Conservation (phyloP, 768 basidiomycete genomes). For the Pulveroboletus ravenelii region DNA sequence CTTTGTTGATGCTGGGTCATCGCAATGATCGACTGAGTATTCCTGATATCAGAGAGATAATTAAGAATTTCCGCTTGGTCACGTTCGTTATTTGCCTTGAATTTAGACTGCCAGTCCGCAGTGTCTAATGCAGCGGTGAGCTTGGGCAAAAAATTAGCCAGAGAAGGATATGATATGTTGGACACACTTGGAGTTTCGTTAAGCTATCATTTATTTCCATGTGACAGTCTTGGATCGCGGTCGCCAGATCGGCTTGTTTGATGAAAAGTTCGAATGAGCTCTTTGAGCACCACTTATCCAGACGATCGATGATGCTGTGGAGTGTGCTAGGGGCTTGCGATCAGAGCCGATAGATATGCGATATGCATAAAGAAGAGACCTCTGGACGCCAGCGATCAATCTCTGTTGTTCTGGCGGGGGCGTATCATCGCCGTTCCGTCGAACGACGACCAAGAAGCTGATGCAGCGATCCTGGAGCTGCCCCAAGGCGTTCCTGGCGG, state of each 20-base stretch:
- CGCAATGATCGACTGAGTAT: conserved; percentile 35
- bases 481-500: conserved; percentile 36
- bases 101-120: conserved; percentile 45
- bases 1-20: conserved; percentile 31
- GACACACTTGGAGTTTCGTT: conserved; percentile 41
- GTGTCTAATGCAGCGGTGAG: conserved; percentile 43
- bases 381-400: conserved; percentile 31
- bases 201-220: conserved; percentile 43
- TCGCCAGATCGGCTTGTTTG: conserved; percentile 40
- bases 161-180: neutral
- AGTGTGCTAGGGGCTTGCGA: conserved; percentile 25
- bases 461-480: conserved; percentile 47
- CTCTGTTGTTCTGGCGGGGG: conserved; percentile 29
- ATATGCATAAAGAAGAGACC: conserved; percentile 16
- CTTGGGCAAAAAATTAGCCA: conserved; percentile 25
- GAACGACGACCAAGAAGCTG: conserved; percentile 37
- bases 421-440: conserved; percentile 29
- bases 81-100: conserved; percentile 33
- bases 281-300: conserved; percentile 43
- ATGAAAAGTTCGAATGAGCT: conserved; percentile 39
- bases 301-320: conserved; percentile 32
- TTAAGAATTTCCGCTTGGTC: conserved; percentile 43
- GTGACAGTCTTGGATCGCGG: conserved; percentile 45
- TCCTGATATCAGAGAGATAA: conserved; percentile 41
- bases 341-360: conserved; percentile 6